Conservation (phyloP, 1,284 basidiomycete genomes). For the Chalciporus piperatoides region DNA sequence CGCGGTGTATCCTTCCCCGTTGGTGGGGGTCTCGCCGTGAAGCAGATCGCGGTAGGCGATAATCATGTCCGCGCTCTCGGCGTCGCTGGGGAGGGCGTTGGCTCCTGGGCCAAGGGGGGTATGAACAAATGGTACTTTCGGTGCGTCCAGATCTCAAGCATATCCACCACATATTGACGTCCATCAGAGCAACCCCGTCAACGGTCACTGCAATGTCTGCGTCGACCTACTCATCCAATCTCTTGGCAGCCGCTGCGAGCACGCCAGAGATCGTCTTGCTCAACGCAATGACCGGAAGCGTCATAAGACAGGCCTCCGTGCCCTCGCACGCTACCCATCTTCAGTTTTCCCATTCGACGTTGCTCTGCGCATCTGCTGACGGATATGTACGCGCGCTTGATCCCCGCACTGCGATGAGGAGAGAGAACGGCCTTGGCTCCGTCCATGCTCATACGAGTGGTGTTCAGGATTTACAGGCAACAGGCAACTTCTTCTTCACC, state of each 20-base stretch:
- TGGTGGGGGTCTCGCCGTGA: conserved; percentile 60
- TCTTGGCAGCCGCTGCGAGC: conserved; percentile 63
- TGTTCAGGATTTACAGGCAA: conserved; percentile 77
- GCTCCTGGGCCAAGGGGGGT: conserved; percentile 78
- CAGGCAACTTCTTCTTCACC: conserved; percentile 77
- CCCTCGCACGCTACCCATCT: conserved; percentile 63
- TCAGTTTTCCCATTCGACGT: conserved; percentile 55
- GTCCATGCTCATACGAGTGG: conserved; percentile 80
- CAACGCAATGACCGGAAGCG: conserved; percentile 70
- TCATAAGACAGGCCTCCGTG: conserved; percentile 56
- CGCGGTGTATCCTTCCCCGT: conserved; percentile 79
- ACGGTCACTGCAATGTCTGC: conserved; percentile 61
- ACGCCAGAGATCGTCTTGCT: conserved; percentile 66
- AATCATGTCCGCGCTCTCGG: conserved; percentile 67
- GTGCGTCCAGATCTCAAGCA: conserved; percentile 37
- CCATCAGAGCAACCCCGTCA: conserved; percentile 18
- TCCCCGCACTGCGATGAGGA: conserved; percentile 61
- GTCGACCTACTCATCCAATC: conserved; percentile 45
- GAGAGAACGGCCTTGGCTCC: conserved; percentile 44
- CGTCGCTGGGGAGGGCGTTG: conserved; percentile 56
- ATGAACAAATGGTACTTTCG: conserved; percentile 74
- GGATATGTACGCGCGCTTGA: conserved; percentile 86
- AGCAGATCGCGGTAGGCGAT: conserved; percentile 72
- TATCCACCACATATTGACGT: conserved; percentile 1
- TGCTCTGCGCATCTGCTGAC: conserved; percentile 80